A percentile compares a stretch with the other conserved stretches of the same genome.
Conservation (phyloP, 2,329 filamentous ascomycete genomes). For the Colletotrichum cereale region DNA sequence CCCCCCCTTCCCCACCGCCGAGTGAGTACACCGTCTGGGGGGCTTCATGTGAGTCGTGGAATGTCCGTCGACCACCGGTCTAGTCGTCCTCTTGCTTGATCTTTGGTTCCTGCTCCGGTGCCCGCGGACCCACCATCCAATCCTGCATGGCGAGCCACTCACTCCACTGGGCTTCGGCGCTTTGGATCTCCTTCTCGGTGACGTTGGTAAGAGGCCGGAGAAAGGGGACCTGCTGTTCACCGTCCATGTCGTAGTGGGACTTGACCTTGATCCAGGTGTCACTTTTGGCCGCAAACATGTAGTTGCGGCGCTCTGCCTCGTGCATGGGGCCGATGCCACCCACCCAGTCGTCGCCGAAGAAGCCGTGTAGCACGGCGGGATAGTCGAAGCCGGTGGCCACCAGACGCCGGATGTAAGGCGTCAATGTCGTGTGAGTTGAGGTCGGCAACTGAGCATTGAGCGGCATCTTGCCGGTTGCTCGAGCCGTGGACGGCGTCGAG, state of each 20-base stretch:
- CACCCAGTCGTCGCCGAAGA: constrained; percentile 95
- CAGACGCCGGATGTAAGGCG: constrained; percentile 91
- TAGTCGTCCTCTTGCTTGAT: constrained; percentile 37
- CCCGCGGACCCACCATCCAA: constrained; percentile 94
- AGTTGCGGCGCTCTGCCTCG: constrained; percentile 92
- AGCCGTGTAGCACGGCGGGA: constrained; percentile 87
- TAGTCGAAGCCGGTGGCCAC: constrained; percentile 93
- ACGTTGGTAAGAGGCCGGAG: constrained; percentile 84
- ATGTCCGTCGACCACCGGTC: not conserved
- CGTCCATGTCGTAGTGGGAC: constrained; percentile 87
- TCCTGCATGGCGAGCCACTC: constrained; percentile 98
- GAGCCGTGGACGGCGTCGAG: constrained; percentile 46
- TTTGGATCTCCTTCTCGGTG: constrained; percentile 82
- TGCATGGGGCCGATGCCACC: constrained; percentile 85
- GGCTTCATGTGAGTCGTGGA: not conserved
- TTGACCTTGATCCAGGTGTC: constrained; percentile 92
- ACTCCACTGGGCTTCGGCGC: constrained; percentile 88
- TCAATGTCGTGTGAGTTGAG: constrained; percentile 70
- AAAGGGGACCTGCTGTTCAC: constrained; percentile 88
- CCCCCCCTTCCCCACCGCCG: not conserved
- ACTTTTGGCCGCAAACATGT: constrained; percentile 94
- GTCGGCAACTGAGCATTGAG: constrained; percentile 44
- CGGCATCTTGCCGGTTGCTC: constrained; percentile 49
- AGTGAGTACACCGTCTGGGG: not conserved
- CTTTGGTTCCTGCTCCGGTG: constrained; percentile 57